Evolutionary conservation across 1,139 yeast genomes (phyloP).

Genomic region (Geotrichum macrosporum): DNA sequence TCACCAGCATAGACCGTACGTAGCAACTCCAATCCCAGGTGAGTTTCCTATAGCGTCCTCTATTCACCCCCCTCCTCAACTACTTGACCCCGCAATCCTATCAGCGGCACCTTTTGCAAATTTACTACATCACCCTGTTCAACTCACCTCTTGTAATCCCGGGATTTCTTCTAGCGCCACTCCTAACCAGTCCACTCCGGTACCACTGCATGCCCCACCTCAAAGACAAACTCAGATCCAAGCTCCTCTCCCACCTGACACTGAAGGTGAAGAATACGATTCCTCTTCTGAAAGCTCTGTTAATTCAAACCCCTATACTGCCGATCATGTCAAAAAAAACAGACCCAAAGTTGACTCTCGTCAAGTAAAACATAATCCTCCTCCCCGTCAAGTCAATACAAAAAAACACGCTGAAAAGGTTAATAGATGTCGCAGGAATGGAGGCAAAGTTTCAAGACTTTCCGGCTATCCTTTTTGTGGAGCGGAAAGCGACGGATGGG

Average conservation of each 20-base stretch:
- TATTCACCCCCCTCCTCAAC: background rate
- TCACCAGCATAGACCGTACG: background rate
- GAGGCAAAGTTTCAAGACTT: background rate
- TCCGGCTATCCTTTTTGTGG: conserved; percentile 6
- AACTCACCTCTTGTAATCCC: background rate
- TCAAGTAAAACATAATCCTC: background rate
- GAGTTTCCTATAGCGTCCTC: conserved; percentile 4
- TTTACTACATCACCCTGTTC: too few relatives aligned
- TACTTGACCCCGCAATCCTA: conserved; percentile 33
- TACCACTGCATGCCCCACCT: too few relatives aligned
- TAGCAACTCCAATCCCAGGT: background rate
- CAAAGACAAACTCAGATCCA: too few relatives aligned
- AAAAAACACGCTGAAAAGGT: background rate
- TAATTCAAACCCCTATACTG: conserved; percentile 25
- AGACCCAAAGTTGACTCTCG: background rate
- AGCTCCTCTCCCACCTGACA: conserved; percentile 17
- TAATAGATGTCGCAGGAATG: background rate
- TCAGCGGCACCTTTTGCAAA: conserved; percentile 23
- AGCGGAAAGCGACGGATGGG: conserved; percentile 45
- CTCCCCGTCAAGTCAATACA: background rate
- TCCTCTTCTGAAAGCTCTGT: conserved; percentile 21
- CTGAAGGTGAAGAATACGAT: conserved; percentile 12
- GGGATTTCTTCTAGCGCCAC: background rate
- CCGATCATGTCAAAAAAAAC: conserved; percentile 15
- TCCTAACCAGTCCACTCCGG: conserved; percentile 3